Percentiles rank a stretch among this genome's conserved stretches.
phyloP scores from a whole-genome alignment of 2,329 filamentous ascomycete genomes.

The Fusarium floridanum region DNA sequence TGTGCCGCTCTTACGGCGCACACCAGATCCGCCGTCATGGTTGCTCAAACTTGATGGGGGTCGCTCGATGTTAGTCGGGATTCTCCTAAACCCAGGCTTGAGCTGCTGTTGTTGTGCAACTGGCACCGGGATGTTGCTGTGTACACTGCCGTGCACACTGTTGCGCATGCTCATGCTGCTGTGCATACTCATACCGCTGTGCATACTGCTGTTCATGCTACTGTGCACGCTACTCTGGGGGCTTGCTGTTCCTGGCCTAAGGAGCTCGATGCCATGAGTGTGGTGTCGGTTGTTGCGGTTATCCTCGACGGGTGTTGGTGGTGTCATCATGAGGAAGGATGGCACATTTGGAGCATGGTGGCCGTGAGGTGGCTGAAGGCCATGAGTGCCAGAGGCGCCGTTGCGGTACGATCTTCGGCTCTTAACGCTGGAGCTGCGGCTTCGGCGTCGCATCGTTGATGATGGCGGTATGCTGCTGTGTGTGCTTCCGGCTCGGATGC shows the following conservation, averaged over 20 bases:
- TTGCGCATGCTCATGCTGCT: slow-evolving; percentile 23
- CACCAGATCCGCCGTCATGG: slow-evolving; percentile 37
- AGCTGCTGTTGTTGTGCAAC: slow-evolving; percentile 20
- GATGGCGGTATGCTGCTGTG: slow-evolving; percentile 62
- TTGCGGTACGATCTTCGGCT: slow-evolving; percentile 59
- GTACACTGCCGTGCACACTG: slow-evolving; percentile 35
- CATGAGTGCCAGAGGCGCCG: slow-evolving; percentile 45
- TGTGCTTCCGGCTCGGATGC: slow-evolving; percentile 61
- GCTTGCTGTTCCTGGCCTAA: slow-evolving; percentile 51
- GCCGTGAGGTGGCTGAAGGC: slow-evolving; percentile 31
- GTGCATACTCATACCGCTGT: slow-evolving; percentile 36
- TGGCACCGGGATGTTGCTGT: slow-evolving; percentile 30
- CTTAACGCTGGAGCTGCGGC: slow-evolving; percentile 67
- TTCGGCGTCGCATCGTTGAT: slow-evolving; percentile 56
- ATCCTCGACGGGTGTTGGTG: slow-evolving; percentile 57
- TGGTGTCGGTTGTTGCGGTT: slow-evolving; percentile 34
- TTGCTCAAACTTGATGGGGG: slow-evolving; percentile 52
- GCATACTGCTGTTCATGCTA: slow-evolving; percentile 36
- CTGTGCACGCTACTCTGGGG: slow-evolving; percentile 42
- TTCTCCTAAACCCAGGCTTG: slow-evolving; percentile 42
- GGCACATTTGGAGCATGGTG: slow-evolving; percentile 50
- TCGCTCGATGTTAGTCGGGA: slow-evolving; percentile 43
- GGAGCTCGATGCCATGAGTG: slow-evolving; percentile 48
- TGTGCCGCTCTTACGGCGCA: slow-evolving; percentile 47
- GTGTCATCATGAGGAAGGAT: slow-evolving; percentile 62